Evolutionary conservation across 805 yeast genomes (phyloP), one percentile per base, ranked within the genome.

Genomic region (Diddensiella caesifluorescens): DNA sequence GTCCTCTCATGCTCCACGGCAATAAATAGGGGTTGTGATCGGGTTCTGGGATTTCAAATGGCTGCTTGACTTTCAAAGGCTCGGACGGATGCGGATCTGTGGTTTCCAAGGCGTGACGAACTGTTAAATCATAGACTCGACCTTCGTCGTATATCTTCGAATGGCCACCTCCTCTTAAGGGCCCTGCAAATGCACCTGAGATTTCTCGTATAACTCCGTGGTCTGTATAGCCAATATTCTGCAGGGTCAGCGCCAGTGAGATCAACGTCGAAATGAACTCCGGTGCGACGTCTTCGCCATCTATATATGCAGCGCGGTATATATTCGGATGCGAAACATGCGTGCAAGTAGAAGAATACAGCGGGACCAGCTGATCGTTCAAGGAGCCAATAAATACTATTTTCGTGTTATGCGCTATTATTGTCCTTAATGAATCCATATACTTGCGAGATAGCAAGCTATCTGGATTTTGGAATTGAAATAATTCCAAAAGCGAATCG

Each of bases 121-220:
- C 55, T 0, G 92, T 96, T 47, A 85, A 58, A 50, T 80, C 85
- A 58, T 90, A 90, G 1, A 92, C 97, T 42, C 79, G 75, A 3
- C 80, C 77, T 50, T 86, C 95, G 53, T 84, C 83, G 61, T 90
- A 90, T 21, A 92, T 79, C 48, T 75, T 81, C 0, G 97, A 88
- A 60, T 90, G 98, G 0, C 98, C 98, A 5, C 92, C 89, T 2
- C 97, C 96, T 0, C 96, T 90, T 40, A 92, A 67, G 1, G 95
- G 83, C 0, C 98, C 98, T 0, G 94, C 92, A 48, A 83, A 62
- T 0, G 85, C 72, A 31, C 70, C 73, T 42, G 95, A 85, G 32
- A 90, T 72, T 57, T 92, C 97, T 48, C 80, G 80, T 16, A 90
- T 69, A 10, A 92, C 83, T 18, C 88, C 92, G 57, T 86, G 90